These are phyloP conservation scores for Exophiala alcalophila DNA, from an alignment of 2,329 filamentous ascomycete species.

Conservation along the genomic window DNA sequence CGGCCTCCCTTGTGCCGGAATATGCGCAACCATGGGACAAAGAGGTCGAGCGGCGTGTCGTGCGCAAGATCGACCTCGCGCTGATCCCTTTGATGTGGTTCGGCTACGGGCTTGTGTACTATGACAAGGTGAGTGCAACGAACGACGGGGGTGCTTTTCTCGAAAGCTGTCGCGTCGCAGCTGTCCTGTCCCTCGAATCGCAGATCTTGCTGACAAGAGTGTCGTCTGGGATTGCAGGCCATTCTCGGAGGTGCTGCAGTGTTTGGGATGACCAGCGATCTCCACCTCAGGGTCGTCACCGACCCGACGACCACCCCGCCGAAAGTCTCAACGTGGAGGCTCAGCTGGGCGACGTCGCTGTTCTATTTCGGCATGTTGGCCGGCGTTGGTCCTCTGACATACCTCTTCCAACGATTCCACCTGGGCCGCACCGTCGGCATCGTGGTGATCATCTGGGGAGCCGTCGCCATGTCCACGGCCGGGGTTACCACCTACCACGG, in stretches of 20 bases:
- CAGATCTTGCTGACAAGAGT: too few relatives aligned
- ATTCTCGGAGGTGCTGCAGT: constrained; percentile 70
- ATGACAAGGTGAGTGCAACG: constrained; percentile 56
- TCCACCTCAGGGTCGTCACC: constrained; percentile 55
- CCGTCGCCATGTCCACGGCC: constrained; percentile 29
- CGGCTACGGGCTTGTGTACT: constrained; percentile 66
- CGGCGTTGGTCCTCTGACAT: constrained; percentile 6
- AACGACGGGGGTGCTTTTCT: not conserved
- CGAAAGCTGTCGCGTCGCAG: too few relatives aligned
- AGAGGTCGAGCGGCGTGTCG: constrained; percentile 53
- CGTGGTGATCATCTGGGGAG: constrained; percentile 32
- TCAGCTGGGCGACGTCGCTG: constrained; percentile 70
- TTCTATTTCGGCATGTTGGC: constrained; percentile 37
- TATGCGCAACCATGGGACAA: constrained; percentile 55
- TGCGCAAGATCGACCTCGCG: constrained; percentile 65
- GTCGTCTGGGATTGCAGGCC: too few relatives aligned
- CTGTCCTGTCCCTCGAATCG: too few relatives aligned
- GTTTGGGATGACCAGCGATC: constrained; percentile 72
- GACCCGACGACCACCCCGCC: constrained; percentile 50
- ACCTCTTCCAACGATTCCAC: constrained; percentile 7
- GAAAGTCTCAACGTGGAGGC: constrained; percentile 62
- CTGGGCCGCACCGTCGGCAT: not conserved
- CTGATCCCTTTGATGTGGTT: constrained; percentile 66
- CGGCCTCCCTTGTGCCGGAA: constrained; percentile 60
- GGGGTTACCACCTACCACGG: constrained; percentile 51